Percentiles rank a stretch among this genome's conserved stretches.
These are phyloP conservation scores for Tephrocybe sp. DNA, from an alignment of 768 basidiomycete genomes.

Conservation along the genomic window DNA sequence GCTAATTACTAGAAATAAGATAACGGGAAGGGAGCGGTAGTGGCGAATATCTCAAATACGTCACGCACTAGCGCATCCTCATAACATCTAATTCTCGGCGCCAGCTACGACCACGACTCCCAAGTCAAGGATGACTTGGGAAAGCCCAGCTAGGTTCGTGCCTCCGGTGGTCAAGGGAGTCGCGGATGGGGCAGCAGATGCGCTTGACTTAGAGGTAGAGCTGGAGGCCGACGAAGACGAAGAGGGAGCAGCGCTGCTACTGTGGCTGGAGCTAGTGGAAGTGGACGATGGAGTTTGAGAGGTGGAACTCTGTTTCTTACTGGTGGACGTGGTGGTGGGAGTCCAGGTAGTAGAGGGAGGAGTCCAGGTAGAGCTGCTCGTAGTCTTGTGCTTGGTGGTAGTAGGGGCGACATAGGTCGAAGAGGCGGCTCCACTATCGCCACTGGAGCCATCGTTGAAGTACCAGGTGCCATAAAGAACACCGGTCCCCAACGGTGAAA, in stretches of 20 bases:
- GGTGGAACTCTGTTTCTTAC: conserved; percentile 4
- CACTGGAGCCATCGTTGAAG: conserved; percentile 25
- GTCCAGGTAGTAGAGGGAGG: conserved; percentile 18
- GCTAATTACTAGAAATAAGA: conserved; percentile 9
- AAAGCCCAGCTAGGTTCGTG: conserved; percentile 9
- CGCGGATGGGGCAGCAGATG: conserved; percentile 3
- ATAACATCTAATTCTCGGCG: not conserved
- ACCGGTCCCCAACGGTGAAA: conserved; percentile 40
- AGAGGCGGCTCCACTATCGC: conserved; percentile 19
- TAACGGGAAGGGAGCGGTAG: not conserved
- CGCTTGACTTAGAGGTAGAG: conserved; percentile 1
- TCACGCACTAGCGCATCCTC: conserved; percentile 6
- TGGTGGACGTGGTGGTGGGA: conserved; percentile 11
- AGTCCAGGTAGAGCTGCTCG: conserved; percentile 11
- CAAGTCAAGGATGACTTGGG: conserved; percentile 10
- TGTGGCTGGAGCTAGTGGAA: conserved; percentile 3
- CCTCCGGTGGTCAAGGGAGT: not conserved
- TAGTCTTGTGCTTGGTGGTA: conserved; percentile 12
- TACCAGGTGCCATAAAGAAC: conserved; percentile 51
- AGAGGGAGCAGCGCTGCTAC: not conserved
- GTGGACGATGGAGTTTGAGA: not conserved
- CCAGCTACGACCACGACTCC: conserved; percentile 11
- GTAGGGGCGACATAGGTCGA: conserved; percentile 13
- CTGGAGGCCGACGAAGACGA: conserved; percentile 1
- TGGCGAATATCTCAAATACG: conserved; percentile 10